These are phyloP conservation scores for Naematelia aurantialba DNA, from an alignment of 768 basidiomycete genomes.

Conservation along the genomic window DNA sequence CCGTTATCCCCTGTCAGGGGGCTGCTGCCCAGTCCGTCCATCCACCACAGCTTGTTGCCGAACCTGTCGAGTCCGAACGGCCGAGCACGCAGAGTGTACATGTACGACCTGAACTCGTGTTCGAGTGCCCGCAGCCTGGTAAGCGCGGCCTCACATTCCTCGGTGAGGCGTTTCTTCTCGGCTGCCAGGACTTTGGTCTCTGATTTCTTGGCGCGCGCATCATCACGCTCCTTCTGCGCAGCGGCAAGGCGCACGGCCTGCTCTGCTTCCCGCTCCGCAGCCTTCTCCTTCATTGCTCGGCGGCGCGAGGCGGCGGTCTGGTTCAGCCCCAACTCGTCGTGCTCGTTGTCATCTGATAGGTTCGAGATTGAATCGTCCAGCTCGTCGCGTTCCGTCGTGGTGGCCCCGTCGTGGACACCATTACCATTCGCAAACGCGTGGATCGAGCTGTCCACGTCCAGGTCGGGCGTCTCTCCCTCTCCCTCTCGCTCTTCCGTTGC, in stretches of 20 bases:
- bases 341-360: constrained; percentile 53
- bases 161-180: constrained; percentile 77
- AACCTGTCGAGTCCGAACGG: constrained; percentile 90
- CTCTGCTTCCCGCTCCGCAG: constrained; percentile 51
- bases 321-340: constrained; percentile 6
- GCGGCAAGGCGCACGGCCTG: constrained; percentile 55
- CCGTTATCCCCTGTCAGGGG: constrained; percentile 61
- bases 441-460: constrained; percentile 18
- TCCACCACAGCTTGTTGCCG: constrained; percentile 96
- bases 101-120: constrained; percentile 85
- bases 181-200: constrained; percentile 75
- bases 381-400: constrained; percentile 28
- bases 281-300: constrained; percentile 38
- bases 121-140: constrained; percentile 80
- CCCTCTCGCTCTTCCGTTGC: constrained; percentile 22
- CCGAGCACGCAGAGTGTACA: constrained; percentile 78
- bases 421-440: constrained; percentile 2
- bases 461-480: constrained; percentile 14
- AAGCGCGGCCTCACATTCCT: constrained; percentile 79
- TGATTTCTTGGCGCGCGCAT: constrained; percentile 70
- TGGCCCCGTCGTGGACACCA: neutral
- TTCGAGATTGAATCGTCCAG: constrained; percentile 40
- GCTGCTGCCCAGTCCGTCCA: constrained; percentile 88
- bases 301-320: constrained; percentile 29
- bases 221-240: constrained; percentile 75